Percentiles rank a stretch among this genome's conserved stretches.
Evolutionary conservation across 768 basidiomycete species (phyloP).

Genomic region (Leucocoprinus birnbaumii): DNA sequence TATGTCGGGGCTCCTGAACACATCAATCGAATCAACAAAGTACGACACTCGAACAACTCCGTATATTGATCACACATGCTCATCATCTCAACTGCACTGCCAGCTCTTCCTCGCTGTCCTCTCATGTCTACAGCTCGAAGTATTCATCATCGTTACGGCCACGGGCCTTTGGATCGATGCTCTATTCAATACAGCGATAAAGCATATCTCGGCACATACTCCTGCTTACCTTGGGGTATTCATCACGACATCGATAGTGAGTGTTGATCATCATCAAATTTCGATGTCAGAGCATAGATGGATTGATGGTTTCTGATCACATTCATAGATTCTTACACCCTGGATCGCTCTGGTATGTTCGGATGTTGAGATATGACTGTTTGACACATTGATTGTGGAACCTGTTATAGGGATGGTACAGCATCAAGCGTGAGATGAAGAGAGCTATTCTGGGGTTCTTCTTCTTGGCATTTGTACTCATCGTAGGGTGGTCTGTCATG

Average conservation of each 20-base stretch:
- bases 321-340: constrained; percentile 41
- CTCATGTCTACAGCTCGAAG: constrained; percentile 51
- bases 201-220: constrained; percentile 36
- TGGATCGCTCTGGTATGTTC: constrained; percentile 49
- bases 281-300: too few species aligned
- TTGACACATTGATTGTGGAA: neutral
- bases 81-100: neutral
- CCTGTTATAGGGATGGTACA: constrained; percentile 46
- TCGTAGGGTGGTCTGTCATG: constrained; percentile 38
- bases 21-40: constrained; percentile 47
- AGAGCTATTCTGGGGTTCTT: constrained; percentile 33
- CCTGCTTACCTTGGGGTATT: constrained; percentile 40
- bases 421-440: constrained; percentile 45
- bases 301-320: neutral
- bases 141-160: constrained; percentile 46
- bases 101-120: constrained; percentile 55
- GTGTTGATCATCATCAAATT: constrained; percentile 15
- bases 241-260: constrained; percentile 41
- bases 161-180: constrained; percentile 58
- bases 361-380: neutral
- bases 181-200: constrained; percentile 44
- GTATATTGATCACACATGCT: neutral
- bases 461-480: constrained; percentile 33
- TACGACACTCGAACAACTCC: neutral
- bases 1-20: constrained; percentile 50